Evolutionary conservation across 1,139 yeast species (phyloP), one percentile per base, ranked within the genome.

Genomic region (Yamadazyma sp.): DNA sequence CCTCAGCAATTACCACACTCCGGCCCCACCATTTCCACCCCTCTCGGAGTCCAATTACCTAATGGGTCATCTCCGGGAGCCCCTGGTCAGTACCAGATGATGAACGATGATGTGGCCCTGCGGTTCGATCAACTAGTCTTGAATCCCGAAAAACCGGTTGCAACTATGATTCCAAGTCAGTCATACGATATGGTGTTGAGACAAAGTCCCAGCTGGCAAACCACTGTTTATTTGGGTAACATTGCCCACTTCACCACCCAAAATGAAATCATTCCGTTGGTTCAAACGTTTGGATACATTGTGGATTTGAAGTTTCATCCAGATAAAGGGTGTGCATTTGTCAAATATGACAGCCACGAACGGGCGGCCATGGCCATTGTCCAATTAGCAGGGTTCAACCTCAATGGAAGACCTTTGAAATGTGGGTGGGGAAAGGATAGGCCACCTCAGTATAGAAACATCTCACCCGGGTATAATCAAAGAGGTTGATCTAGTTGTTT

Each of bases 191-290:
- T 78, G 39, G 84, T 86, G 34, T 66, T 85, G 46, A 75, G 86
- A 61, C 89, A 85, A 61, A 72, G 92, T 4, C 95, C 95, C 29
- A 73, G 76, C 37, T 83, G 88, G 88, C 86, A 86, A 59, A 81
- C 92, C n/a, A 87, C 96, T 2, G 94, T 88, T 14, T 88, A 88
- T 57, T 68, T 88, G 45, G 96, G 97, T 29, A 88, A 88, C 57
- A 73, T 88, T 51, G 83, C 95, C 23, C 90, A 83, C 49, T 82
- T 71, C 57, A 81, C 88, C 17, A 78, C 82, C 39, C 88, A 83
- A 56, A 73, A 73, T 40, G 95, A 86, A 45, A 67, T 88, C 54
- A 69, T 84, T 40, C 89, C 92, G n/a, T 64, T 87, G 42, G 65
- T 87, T 48, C 90, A 82, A 56, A 82, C 76, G 51, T 86, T 87